Evolutionary conservation across 2,329 filamentous ascomycete species (phyloP), one percentile per base, ranked within the genome.

Genomic region (Hymenoscyphus scutula): DNA sequence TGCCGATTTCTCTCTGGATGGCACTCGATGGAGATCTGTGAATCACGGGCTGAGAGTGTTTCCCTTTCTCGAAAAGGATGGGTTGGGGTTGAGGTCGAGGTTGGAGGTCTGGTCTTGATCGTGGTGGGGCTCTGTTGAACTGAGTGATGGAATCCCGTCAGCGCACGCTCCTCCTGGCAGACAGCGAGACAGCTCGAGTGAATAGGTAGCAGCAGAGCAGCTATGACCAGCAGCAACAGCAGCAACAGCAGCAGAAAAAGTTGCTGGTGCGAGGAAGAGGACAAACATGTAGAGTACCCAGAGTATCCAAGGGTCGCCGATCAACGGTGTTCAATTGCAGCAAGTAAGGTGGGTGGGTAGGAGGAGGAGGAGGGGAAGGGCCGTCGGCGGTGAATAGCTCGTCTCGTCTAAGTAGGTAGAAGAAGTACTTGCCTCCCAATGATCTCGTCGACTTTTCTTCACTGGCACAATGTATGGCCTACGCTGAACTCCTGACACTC

Each of bases 111-210:
- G 51, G 41, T 48, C 41, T 48, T 48, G 41, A 48, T 25, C 45
- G 7, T 54, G 29, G 51, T 54, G 51, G 51, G 51, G 51, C 51
- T 29, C 51, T 32, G 25, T 32, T 54, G 51, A 54, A 30, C 25
- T 54, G 51, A 17, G 30, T 54, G 51, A 54, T 27, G 51, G 51
- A 27, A 54, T 54, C 51, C 51, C 27, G 51, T 54, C 51, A 54
- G 51, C 25, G 29, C 51, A 27, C 51, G 25, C 51, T 30, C 29
- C 51, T 17, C 19, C 29, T 32, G 29, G 41, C 32, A 13, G 32
- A 34, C 32, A 34, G 32, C 32, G n/a, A n/a, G n/a, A n/a, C n/a
- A n/a, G n/a, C n/a, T n/a, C n/a, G n/a, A n/a, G n/a, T n/a, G n/a
- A n/a, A n/a, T n/a, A n/a, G n/a, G 11, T 34, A 13, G 5, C 23